A percentile compares a stretch with the other conserved stretches of the same genome.
These are phyloP conservation scores for Malus orientalis DNA, from an alignment of 306 rosid genomes.

Conservation along the genomic window DNA sequence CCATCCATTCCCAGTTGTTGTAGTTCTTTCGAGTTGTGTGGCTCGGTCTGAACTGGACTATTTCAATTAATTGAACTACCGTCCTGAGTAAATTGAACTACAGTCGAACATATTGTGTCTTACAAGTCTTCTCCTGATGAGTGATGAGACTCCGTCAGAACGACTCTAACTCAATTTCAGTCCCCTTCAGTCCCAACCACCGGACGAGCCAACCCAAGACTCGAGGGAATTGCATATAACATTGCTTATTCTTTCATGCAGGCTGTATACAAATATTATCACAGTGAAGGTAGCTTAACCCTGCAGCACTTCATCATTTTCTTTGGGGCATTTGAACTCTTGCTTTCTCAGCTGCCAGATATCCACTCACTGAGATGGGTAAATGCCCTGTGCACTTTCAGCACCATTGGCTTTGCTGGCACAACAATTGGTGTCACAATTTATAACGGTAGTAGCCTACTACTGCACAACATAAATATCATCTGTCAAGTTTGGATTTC, in stretches of 20 bases:
- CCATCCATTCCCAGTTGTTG: background rate
- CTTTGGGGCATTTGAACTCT: conserved; percentile 63
- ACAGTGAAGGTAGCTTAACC: conserved; percentile 42
- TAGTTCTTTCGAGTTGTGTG: background rate
- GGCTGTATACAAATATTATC: conserved; percentile 63
- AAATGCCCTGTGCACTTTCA: conserved; percentile 71
- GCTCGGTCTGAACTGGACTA: background rate
- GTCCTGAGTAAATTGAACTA: too few species aligned
- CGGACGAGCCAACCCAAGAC: too few species aligned
- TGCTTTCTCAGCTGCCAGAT: conserved; percentile 72
- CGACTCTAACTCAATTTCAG: too few species aligned
- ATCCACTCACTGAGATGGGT: conserved; percentile 76
- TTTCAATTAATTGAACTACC: too few species aligned
- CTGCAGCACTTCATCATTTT: conserved; percentile 62
- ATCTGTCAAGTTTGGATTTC: background rate
- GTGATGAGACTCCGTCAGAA: too few species aligned
- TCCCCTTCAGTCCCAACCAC: too few species aligned
- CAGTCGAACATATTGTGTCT: too few species aligned
- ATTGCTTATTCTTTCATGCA: conserved; percentile 1
- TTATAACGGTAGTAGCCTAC: conserved; percentile 37
- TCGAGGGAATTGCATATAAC: background rate
- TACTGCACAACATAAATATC: background rate
- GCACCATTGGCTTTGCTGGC: conserved; percentile 70
- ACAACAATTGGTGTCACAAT: conserved; percentile 67
- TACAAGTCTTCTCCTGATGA: too few species aligned